Percentiles rank a stretch among this genome's conserved stretches.
phyloP scores from a whole-genome alignment of 768 basidiomycete species.

The Cystoderma amianthinum region DNA sequence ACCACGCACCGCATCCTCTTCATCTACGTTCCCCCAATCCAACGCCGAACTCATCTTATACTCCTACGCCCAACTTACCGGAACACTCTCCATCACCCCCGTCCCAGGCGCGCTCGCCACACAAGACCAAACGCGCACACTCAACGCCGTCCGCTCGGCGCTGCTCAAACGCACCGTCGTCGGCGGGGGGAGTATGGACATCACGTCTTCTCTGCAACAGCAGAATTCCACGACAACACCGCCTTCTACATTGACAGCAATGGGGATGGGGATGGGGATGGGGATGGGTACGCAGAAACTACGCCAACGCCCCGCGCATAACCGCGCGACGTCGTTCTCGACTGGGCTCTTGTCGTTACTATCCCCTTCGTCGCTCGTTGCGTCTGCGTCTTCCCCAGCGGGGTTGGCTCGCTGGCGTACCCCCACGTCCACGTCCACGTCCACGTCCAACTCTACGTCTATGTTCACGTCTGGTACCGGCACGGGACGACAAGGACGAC shows the following conservation, averaged over 20 bases:
- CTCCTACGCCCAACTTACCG: slow-evolving; percentile 76
- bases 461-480: slow-evolving; percentile 1
- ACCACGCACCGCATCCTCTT: slow-evolving; percentile 30
- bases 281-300: too few species aligned
- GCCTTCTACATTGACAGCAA: slow-evolving; percentile 1
- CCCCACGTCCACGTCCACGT: neutral
- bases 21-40: slow-evolving; percentile 36
- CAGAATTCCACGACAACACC: slow-evolving; percentile 6
- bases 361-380: slow-evolving; percentile 16
- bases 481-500: too few species aligned
- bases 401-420: slow-evolving; percentile 1
- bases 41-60: slow-evolving; percentile 73
- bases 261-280: too few species aligned
- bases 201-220: slow-evolving; percentile 38
- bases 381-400: slow-evolving; percentile 11
- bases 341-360: slow-evolving; percentile 7
- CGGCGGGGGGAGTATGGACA: slow-evolving; percentile 80
- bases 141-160: slow-evolving; percentile 40
- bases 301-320: slow-evolving; percentile 4
- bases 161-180: slow-evolving; percentile 43
- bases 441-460: slow-evolving; percentile 5
- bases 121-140: slow-evolving; percentile 35
- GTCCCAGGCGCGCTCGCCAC: slow-evolving; percentile 26
- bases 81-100: slow-evolving; percentile 56
- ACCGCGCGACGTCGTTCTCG: slow-evolving; percentile 5